Evolutionary conservation across 495 filamentous ascomycete species (phyloP).

Genomic region (Hypoxylon fragiforme): DNA sequence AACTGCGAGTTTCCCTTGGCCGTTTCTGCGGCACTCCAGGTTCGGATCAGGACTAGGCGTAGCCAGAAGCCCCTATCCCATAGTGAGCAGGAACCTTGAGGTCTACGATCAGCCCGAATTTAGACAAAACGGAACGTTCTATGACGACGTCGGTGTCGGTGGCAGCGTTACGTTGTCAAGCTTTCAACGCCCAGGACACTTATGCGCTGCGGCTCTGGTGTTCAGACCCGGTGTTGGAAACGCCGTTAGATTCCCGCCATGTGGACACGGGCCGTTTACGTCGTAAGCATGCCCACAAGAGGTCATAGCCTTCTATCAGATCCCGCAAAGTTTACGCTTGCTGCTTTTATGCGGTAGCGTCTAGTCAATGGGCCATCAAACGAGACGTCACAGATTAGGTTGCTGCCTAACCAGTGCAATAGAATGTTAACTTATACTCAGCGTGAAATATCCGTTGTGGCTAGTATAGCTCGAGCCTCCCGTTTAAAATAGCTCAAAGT

Average conservation of each 20-base stretch:
- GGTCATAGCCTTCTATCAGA: neutral
- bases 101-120: neutral
- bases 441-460: too few relatives aligned
- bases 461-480: too few relatives aligned
- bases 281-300: neutral
- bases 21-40: neutral
- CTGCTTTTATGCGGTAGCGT: too few relatives aligned
- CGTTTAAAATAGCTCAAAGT: too few relatives aligned
- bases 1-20: neutral
- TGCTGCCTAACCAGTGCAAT: too few relatives aligned
- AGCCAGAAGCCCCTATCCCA: neutral
- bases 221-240: neutral
- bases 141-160: neutral
- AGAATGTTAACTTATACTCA: too few relatives aligned
- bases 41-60: neutral
- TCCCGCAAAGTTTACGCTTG: too few relatives aligned
- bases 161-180: too few relatives aligned
- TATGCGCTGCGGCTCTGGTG: too few relatives aligned
- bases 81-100: neutral
- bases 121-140: neutral
- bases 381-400: too few relatives aligned
- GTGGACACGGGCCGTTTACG: slow-evolving; percentile 4
- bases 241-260: neutral
- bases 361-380: too few relatives aligned
- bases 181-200: too few relatives aligned